These are phyloP conservation scores for Termitomyces heimii DNA, from an alignment of 768 basidiomycete species.

Conservation along the genomic window DNA sequence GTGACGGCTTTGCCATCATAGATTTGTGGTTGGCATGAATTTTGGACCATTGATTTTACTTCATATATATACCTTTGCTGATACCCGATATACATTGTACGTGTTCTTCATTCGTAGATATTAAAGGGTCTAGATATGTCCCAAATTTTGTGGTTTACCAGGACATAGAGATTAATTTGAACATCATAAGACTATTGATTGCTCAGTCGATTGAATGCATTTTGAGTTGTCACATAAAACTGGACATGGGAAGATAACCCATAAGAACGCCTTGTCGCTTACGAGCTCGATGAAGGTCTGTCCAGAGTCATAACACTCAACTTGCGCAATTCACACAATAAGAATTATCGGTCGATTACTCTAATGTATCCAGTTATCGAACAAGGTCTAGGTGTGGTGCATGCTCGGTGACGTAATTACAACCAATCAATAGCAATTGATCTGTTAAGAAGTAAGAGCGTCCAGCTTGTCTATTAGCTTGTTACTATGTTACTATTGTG, in stretches of 20 bases:
- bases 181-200: background rate
- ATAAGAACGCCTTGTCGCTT: background rate
- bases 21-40: background rate
- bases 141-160: background rate
- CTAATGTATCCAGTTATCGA: too few relatives aligned
- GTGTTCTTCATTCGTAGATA: too few relatives aligned
- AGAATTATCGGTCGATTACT: background rate
- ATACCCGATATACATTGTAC: background rate
- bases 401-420: too few relatives aligned
- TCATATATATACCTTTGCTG: slow-evolving; percentile 2
- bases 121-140: background rate
- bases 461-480: too few relatives aligned
- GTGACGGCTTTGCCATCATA: slow-evolving; percentile 13
- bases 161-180: background rate
- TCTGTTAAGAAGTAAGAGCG: too few relatives aligned
- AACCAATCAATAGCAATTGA: background rate
- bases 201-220: background rate
- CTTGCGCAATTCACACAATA: too few relatives aligned
- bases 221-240: background rate
- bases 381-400: too few relatives aligned
- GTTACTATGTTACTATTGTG: background rate
- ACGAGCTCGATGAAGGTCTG: background rate
- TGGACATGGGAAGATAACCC: background rate
- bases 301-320: too few relatives aligned
- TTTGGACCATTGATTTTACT: background rate